Base-by-base conservation (phyloP, 306 rosid genomes). In the Trifolium pratense region DNA sequence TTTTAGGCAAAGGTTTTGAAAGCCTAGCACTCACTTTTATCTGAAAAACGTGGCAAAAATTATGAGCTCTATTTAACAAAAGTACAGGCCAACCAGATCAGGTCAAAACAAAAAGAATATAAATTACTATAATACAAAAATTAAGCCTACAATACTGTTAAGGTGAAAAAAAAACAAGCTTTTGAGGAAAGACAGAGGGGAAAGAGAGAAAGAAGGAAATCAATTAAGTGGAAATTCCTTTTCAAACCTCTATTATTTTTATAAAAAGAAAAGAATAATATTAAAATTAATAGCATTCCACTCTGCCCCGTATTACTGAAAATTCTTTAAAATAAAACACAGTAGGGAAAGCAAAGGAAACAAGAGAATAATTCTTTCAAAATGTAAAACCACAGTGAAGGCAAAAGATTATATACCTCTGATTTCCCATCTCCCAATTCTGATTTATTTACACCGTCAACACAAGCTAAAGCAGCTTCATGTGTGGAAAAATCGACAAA, bases 1-100 rank as follows among this genome's bases (percentile, higher is more conserved):
- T 91, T 87, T 87, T 91, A 46, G 97, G 97, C 82, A 86, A 45
- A 61, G 97, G 97, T 78, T 91, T 91, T 87, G 96, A 87, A 49
- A 91, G 93, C 82, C 97, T 87, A n/a, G 96, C 96, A 73, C 89
- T 89, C 72, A 89, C 85, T 86, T 91, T 89, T 59, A 67, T 65
- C 96, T 90, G 73, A 63, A 43, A 76, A 53, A 48, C n/a, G 68
- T 59, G 45, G 43, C 23, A 62, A 77, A 72, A 60, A 25, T 32
- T 56, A 73, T 52, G 63, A 66, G 52, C 55, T 43, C 53, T 55
- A 48, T 66, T 37, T 26, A 40, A 59, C 59, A 73, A 67, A 66
- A 21, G 37, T 23, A 68, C 6, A 15, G 17, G 58, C 67, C 52
- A 62, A 71, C 66, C 66, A 51, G 63, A 55, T 60, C 23, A 63